These are phyloP conservation scores for Smallanthus sonchifolius DNA, from an alignment of 129 eudicot genomes.

Conservation along the genomic window DNA sequence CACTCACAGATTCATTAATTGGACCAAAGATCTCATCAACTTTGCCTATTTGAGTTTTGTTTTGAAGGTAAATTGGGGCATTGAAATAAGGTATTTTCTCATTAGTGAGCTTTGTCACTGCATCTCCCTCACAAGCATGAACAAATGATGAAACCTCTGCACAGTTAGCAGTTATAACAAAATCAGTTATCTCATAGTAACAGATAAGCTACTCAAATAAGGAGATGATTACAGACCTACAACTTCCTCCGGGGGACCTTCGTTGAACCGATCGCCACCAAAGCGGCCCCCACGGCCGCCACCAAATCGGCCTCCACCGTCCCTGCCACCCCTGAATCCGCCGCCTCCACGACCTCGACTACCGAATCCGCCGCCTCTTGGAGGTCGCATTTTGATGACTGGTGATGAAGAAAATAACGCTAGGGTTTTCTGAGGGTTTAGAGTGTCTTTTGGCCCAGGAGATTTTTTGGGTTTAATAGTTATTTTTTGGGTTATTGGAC, in stretches of 20 bases:
- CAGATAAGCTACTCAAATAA: not conserved
- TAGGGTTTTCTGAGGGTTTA: constrained; percentile 42
- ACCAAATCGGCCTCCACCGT: constrained; percentile 37
- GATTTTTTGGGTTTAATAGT: not conserved
- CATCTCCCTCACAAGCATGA: constrained; percentile 94
- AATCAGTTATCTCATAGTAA: not conserved
- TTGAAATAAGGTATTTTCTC: constrained; percentile 88
- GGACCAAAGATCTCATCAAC: constrained; percentile 98
- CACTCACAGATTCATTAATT: constrained; percentile 87
- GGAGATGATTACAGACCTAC: constrained; percentile 32
- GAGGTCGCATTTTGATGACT: constrained; percentile 64
- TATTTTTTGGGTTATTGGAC: no score
- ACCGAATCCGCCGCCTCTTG: constrained; percentile 50
- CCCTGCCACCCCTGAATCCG: constrained; percentile 41
- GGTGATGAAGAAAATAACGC: constrained; percentile 35
- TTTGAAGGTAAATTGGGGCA: constrained; percentile 89
- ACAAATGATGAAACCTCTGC: constrained; percentile 84
- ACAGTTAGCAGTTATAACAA: not conserved
- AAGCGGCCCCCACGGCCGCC: constrained; percentile 46
- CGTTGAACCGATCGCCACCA: constrained; percentile 43
- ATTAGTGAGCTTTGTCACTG: constrained; percentile 92
- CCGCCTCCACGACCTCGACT: constrained; percentile 35
- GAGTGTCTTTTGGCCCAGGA: not conserved
- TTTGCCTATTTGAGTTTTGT: constrained; percentile 91
- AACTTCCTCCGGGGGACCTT: constrained; percentile 64